Percentiles rank a stretch among this genome's conserved stretches.
Conservation (phyloP, 2,329 filamentous ascomycete species). For the Fusarium praegraminearum region DNA sequence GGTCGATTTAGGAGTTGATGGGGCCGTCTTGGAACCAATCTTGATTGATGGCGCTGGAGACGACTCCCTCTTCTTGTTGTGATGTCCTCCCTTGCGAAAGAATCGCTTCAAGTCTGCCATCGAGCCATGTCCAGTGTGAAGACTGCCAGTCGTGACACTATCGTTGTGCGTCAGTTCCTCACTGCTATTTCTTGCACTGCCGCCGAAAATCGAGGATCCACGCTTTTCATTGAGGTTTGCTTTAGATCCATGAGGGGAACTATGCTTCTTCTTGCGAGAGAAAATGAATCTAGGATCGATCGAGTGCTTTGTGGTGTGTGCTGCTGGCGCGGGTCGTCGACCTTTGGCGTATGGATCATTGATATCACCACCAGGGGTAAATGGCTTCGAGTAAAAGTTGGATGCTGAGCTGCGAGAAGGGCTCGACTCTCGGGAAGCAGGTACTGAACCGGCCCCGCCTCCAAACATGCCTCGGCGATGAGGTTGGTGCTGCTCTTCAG, state of each 20-base stretch:
- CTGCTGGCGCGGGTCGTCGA: slow-evolving; percentile 77
- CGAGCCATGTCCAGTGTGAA: slow-evolving; percentile 71
- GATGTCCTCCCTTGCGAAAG: slow-evolving; percentile 81
- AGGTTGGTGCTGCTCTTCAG: slow-evolving; percentile 54
- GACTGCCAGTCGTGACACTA: slow-evolving; percentile 39
- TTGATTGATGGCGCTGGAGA: slow-evolving; percentile 68
- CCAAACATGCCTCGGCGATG: slow-evolving; percentile 69
- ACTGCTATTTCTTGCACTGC: slow-evolving; percentile 53
- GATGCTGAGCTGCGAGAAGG: slow-evolving; percentile 73
- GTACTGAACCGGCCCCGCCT: slow-evolving; percentile 64
- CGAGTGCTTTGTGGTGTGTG: slow-evolving; percentile 69
- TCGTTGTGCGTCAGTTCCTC: slow-evolving; percentile 49
- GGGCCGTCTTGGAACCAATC: slow-evolving; percentile 62
- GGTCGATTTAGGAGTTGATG: slow-evolving; percentile 60
- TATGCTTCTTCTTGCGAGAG: slow-evolving; percentile 76
- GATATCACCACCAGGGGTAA: slow-evolving; percentile 81
- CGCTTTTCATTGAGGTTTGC: slow-evolving; percentile 67
- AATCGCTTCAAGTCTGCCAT: slow-evolving; percentile 98
- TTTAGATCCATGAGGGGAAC: slow-evolving; percentile 66
- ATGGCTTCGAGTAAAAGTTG: slow-evolving; percentile 76
- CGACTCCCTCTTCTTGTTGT: slow-evolving; percentile 76
- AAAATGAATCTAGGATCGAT: slow-evolving; percentile 90
- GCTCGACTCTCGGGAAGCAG: slow-evolving; percentile 71
- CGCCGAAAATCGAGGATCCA: slow-evolving; percentile 57
- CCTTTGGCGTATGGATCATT: slow-evolving; percentile 91